These are phyloP conservation scores for Pharnaceum exiguum DNA, from an alignment of 148 eudicot genomes.

Conservation along the genomic window DNA sequence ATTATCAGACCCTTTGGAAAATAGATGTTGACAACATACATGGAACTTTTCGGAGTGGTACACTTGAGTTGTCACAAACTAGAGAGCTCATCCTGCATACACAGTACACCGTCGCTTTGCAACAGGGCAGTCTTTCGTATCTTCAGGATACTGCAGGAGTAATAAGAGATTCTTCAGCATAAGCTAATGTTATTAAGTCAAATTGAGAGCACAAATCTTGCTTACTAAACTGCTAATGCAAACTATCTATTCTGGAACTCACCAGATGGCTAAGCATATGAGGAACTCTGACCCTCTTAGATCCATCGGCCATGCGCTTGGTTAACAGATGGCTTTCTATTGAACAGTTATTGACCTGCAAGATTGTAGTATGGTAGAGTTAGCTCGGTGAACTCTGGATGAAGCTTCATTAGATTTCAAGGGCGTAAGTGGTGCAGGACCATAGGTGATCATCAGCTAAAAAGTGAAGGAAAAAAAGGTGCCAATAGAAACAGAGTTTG, in stretches of 20 bases:
- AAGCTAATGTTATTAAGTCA: not conserved
- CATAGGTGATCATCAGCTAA: too few relatives aligned
- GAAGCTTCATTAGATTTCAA: too few relatives aligned
- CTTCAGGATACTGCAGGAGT: conserved; percentile 40
- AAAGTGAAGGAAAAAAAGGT: too few relatives aligned
- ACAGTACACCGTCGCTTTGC: conserved; percentile 54
- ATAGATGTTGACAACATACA: conserved; percentile 11
- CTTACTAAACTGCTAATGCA: not conserved
- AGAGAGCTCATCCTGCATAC: conserved; percentile 25
- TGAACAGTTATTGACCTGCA: conserved; percentile 47
- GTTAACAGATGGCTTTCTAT: conserved; percentile 39
- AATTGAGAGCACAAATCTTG: not conserved
- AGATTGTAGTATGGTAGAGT: not conserved
- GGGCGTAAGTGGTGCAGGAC: too few relatives aligned
- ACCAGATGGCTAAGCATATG: conserved; percentile 57
- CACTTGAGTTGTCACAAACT: not conserved
- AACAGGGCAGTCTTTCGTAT: conserved; percentile 28
- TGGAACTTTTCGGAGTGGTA: conserved; percentile 11
- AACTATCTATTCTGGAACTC: not conserved
- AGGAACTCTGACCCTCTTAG: conserved; percentile 78
- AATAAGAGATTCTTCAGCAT: conserved; percentile 5
- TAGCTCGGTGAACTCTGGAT: too few relatives aligned
- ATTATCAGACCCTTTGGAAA: not conserved
- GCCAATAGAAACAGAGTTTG: too few relatives aligned
- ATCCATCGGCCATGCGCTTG: conserved; percentile 78